Conservation (phyloP, 163 green algal genomes). For the Scenedesmus sp. region DNA sequence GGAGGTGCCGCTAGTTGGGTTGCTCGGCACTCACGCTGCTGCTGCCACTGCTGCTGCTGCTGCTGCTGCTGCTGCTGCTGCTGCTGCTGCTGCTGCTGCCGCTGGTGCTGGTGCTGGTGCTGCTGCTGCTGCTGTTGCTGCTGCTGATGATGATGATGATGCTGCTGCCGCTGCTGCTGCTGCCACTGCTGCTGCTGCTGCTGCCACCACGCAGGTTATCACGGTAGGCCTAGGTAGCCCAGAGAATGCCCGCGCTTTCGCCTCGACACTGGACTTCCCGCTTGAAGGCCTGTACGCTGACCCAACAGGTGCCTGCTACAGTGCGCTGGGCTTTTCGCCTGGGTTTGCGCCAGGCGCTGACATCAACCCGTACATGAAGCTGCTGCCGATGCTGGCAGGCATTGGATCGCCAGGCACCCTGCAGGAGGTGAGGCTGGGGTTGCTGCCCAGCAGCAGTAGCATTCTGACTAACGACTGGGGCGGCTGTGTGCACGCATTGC, state of each 20-base stretch:
- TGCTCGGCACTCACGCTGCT: not conserved
- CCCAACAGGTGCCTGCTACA: conserved; percentile 66
- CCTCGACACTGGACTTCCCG: conserved; percentile 77
- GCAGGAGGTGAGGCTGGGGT: conserved; percentile 80
- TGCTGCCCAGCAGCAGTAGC: no score
- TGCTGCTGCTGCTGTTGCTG: conserved; percentile 23
- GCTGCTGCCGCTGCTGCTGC: conserved; percentile 7
- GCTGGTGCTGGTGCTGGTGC: not conserved
- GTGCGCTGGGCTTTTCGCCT: conserved; percentile 74
- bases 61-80: no score
- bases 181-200: conserved; percentile 59
- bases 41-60: not conserved
- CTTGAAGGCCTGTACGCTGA: conserved; percentile 82
- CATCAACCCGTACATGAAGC: conserved; percentile 84
- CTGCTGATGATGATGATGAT: conserved; percentile 58
- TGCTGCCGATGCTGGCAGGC: conserved; percentile 89
- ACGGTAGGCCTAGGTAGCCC: conserved; percentile 71
- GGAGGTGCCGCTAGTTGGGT: no score
- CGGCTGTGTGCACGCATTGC: no score
- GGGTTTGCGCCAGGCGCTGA: conserved; percentile 67
- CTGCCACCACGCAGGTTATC: conserved; percentile 63
- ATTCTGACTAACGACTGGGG: no score
- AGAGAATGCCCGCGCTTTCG: conserved; percentile 77
- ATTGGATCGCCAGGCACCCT: conserved; percentile 87
- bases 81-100: not conserved